These are phyloP conservation scores for Thalassiosira livingstoniorum DNA, from an alignment of 352 stramenopile species.

Conservation along the genomic window DNA sequence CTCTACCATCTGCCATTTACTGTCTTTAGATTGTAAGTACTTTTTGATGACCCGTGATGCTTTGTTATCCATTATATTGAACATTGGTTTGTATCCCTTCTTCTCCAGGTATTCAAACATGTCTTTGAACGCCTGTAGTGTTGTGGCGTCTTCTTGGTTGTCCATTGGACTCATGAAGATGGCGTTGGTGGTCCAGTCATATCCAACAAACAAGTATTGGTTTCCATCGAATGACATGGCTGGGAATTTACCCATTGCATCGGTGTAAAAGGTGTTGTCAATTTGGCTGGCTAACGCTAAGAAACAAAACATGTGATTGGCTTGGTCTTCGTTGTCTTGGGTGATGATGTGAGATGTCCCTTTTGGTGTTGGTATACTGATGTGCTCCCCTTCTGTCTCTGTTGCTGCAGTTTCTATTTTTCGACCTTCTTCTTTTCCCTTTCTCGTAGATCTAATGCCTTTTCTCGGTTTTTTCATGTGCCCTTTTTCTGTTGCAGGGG, in stretches of 20 bases:
- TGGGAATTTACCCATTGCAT: not conserved
- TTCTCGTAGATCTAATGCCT: not conserved
- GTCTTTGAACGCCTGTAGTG: constrained; percentile 28
- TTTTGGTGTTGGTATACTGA: not conserved
- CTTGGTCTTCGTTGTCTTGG: not conserved
- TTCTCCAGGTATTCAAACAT: constrained; percentile 14
- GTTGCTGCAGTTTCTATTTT: not conserved
- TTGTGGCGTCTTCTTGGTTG: not conserved
- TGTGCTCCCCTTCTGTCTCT: no score
- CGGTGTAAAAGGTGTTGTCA: constrained; percentile 18
- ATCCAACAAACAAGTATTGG: constrained; percentile 23
- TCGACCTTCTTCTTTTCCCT: not conserved
- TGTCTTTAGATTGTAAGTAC: not conserved
- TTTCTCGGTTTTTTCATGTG: constrained; percentile 7
- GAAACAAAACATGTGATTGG: constrained; percentile 24
- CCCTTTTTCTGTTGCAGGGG: constrained; percentile 12
- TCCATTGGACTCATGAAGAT: constrained; percentile 19
- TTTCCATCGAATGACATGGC: constrained; percentile 14
- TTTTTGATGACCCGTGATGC: constrained; percentile 13
- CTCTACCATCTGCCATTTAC: constrained; percentile 1
- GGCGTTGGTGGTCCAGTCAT: constrained; percentile 17
- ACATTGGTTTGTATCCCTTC: constrained; percentile 33
- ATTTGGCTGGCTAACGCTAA: constrained; percentile 30
- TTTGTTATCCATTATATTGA: constrained; percentile 47
- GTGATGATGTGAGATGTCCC: not conserved